phyloP scores from a whole-genome alignment of 768 basidiomycete species.

The Favolaschia claudopus region DNA sequence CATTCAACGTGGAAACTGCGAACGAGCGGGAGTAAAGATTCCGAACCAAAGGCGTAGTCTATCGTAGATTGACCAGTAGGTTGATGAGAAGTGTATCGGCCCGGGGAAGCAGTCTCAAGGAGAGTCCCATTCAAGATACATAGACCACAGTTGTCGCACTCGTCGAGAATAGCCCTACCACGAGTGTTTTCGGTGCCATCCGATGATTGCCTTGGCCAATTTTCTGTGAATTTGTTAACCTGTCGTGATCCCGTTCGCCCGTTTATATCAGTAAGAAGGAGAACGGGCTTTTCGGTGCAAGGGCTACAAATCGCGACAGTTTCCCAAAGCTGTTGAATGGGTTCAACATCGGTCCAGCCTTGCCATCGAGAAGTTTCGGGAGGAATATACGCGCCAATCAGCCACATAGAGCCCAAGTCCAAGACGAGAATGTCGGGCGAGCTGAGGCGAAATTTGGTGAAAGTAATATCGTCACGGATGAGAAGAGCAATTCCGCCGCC shows the following conservation, averaged over 20 bases:
- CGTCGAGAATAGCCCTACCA: neutral
- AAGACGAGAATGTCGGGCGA: too few relatives aligned
- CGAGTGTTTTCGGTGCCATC: neutral
- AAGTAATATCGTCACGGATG: too few relatives aligned
- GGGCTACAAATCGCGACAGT: too few relatives aligned
- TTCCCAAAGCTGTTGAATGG: too few relatives aligned
- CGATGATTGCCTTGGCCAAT: neutral
- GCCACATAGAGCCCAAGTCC: too few relatives aligned
- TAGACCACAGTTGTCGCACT: neutral
- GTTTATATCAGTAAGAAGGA: too few relatives aligned
- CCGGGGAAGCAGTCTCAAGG: neutral
- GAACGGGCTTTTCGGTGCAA: too few relatives aligned
- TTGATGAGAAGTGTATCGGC: slow-evolving; percentile 6
- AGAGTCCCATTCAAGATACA: slow-evolving; percentile 7
- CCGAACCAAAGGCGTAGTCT: slow-evolving; percentile 4
- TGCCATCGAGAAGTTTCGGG: too few relatives aligned
- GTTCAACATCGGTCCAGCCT: too few relatives aligned
- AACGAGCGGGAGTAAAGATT: neutral
- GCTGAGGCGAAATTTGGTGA: too few relatives aligned
- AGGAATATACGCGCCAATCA: too few relatives aligned
- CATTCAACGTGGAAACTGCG: neutral
- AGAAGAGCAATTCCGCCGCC: too few relatives aligned
- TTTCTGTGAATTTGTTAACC: neutral
- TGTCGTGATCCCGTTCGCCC: neutral
- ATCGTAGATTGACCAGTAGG: neutral